Percentiles rank a stretch among this genome's conserved stretches.
Conservation (phyloP, 345 rosid genomes). For the Streptanthus diversifolius region DNA sequence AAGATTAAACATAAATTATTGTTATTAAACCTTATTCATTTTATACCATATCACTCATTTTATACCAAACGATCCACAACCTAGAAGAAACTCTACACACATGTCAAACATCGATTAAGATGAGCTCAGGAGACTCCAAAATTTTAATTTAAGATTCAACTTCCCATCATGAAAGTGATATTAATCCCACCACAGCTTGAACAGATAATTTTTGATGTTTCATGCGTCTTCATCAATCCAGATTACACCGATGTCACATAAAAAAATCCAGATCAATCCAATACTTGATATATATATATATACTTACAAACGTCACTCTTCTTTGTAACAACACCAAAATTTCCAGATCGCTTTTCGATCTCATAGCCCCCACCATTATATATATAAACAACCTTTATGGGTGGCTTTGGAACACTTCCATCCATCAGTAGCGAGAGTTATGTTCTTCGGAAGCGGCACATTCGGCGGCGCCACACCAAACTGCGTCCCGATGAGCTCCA, state of each 20-base stretch:
- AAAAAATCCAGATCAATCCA: no score
- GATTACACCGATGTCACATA: no score
- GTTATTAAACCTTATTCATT: no score
- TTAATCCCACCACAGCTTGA: neutral
- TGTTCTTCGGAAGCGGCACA: conserved; percentile 68
- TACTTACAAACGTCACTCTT: no score
- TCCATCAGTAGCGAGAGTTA: conserved; percentile 74
- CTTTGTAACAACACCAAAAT: no score
- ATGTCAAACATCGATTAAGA: neutral
- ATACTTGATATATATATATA: no score
- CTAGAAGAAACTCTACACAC: neutral
- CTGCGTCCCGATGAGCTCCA: conserved; percentile 71
- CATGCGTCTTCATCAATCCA: neutral
- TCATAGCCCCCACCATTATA: no score
- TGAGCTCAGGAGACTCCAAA: neutral
- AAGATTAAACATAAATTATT: no score
- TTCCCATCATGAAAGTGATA: neutral
- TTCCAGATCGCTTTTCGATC: no score
- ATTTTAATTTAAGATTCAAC: neutral
- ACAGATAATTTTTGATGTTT: neutral
- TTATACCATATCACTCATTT: neutral
- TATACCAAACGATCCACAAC: neutral
- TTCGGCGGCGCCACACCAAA: conserved; percentile 61
- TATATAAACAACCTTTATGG: conserved; percentile 62
- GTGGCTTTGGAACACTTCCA: conserved; percentile 51